Conservation (phyloP, 2,329 filamentous ascomycete genomes). For the Ascochyta koolunga region DNA sequence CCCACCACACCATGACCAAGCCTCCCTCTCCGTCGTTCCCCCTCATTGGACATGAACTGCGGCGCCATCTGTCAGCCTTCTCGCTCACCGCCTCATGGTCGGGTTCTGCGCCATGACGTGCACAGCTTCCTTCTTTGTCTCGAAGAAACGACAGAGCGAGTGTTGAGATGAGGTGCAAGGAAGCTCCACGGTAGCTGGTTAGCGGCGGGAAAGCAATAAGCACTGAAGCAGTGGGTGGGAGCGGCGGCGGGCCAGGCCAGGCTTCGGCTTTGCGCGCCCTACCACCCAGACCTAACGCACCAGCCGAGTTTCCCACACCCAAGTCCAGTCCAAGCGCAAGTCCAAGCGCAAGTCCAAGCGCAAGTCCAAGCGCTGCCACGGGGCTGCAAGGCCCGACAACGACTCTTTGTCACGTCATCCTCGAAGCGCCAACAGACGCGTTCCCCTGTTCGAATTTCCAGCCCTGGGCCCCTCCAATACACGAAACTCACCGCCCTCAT, state of each 20-base stretch:
- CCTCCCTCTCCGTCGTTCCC: not conserved
- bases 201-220: slow-evolving; percentile 10
- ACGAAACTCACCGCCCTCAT: slow-evolving; percentile 15
- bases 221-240: too few relatives aligned
- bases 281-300: slow-evolving; percentile 4
- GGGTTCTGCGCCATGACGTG: not conserved
- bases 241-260: slow-evolving; percentile 10
- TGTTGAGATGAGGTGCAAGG: slow-evolving; percentile 36
- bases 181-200: slow-evolving; percentile 31
- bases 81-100: slow-evolving; percentile 3
- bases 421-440: slow-evolving; percentile 14
- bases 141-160: slow-evolving; percentile 11
- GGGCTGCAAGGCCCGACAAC: slow-evolving; percentile 10
- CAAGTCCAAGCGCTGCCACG: slow-evolving; percentile 11
- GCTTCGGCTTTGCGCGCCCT: slow-evolving; percentile 16
- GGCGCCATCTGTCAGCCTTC: not conserved
- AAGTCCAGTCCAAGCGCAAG: too few relatives aligned
- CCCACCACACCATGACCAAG: slow-evolving; percentile 6
- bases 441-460: slow-evolving; percentile 6
- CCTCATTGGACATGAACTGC: not conserved
- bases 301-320: slow-evolving; percentile 1
- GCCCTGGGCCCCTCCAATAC: slow-evolving; percentile 5
- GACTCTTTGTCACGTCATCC: slow-evolving; percentile 30
- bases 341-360: too few relatives aligned
- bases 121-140: slow-evolving; percentile 1